phyloP scores from a whole-genome alignment of 768 basidiomycete species.

The Clavaria fumosa region DNA sequence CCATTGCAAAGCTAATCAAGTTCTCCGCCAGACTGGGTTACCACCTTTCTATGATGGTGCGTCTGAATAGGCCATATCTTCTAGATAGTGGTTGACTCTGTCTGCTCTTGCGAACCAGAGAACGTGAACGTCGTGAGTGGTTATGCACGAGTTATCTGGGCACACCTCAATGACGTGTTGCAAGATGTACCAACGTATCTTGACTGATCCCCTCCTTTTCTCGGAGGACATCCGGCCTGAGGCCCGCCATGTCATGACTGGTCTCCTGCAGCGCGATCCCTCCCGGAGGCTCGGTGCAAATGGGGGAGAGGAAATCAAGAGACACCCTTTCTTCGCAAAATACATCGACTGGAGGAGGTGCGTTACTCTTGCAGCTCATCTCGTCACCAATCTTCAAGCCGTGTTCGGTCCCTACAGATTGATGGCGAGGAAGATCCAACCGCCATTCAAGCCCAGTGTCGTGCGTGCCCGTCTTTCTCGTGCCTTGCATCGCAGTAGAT shows the following conservation, averaged over 20 bases:
- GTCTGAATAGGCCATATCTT: too few relatives aligned
- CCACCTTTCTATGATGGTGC: constrained; percentile 99
- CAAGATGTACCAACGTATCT: constrained; percentile 94
- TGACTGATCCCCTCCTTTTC: constrained; percentile 87
- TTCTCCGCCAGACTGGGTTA: constrained; percentile 59
- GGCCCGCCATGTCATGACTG: constrained; percentile 78
- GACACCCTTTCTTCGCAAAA: constrained; percentile 87
- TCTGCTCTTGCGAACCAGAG: too few relatives aligned
- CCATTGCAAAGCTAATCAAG: constrained; percentile 3
- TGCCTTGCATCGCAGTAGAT: not conserved
- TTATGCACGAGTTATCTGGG: too few relatives aligned
- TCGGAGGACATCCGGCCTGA: constrained; percentile 78
- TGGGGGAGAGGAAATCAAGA: constrained; percentile 92
- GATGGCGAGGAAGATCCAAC: constrained; percentile 88
- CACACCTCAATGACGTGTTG: too few relatives aligned
- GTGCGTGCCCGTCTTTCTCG: constrained; percentile 30
- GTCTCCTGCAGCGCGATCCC: constrained; percentile 81
- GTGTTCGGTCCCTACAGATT: constrained; percentile 27
- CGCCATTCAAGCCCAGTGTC: constrained; percentile 94
- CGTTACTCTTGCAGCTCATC: constrained; percentile 17
- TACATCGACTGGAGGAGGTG: constrained; percentile 85
- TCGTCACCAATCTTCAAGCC: not conserved
- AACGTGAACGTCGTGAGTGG: too few relatives aligned
- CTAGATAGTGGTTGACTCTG: too few relatives aligned
- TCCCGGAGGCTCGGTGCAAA: constrained; percentile 74